Base-by-base conservation (phyloP, 495 filamentous ascomycete species). In the Neurospora sp. region DNA sequence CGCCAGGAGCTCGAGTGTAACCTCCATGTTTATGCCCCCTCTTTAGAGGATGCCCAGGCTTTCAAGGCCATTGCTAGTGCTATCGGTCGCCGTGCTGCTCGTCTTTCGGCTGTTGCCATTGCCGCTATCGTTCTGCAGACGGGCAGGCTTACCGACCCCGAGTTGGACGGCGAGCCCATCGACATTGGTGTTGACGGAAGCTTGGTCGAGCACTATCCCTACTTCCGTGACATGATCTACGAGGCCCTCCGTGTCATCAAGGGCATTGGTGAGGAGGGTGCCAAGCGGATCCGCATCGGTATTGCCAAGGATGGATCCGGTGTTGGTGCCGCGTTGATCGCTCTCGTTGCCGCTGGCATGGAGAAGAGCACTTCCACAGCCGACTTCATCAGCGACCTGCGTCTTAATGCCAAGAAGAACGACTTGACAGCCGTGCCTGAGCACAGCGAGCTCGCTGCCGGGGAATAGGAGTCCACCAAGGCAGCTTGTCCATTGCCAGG, bases 261-360 rank as follows among this genome's bases (percentile, higher is more conserved):
- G 39, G 87, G 90, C 71, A 89, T 97, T 76, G 94, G 94, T 12
- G 81, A 78, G 12, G 84, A 86, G 12, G 92, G 93, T 9, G 93
- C 95, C 71, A 89, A 91, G 81, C 91, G 89, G 80, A 88, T 98
- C 74, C 86, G 92, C 53, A 97, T 98, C 76, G 94, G 94, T 14
- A 93, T 97, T 81, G 94, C 94, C 70, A 95, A 96, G 87, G 94
- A 98, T 83, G 94, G 94, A 68, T 92, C 89, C 72, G 94, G 94
- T 70, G 94, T 98, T 68, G 94, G 94, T 38, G 94, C 94, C 9
- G 94, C 94, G 69, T 81, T 98, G 76, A 97, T 97, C 81, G 94
- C 94, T 40, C 85, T 97, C 16, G 91, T 95, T 2, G 86, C 87
- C 2, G 84, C 84, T 18, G 79, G 79, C 42, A 87, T 86, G 84